Base-by-base conservation (phyloP, 208 protist genomes). In the Novymonas esmeraldas region DNA sequence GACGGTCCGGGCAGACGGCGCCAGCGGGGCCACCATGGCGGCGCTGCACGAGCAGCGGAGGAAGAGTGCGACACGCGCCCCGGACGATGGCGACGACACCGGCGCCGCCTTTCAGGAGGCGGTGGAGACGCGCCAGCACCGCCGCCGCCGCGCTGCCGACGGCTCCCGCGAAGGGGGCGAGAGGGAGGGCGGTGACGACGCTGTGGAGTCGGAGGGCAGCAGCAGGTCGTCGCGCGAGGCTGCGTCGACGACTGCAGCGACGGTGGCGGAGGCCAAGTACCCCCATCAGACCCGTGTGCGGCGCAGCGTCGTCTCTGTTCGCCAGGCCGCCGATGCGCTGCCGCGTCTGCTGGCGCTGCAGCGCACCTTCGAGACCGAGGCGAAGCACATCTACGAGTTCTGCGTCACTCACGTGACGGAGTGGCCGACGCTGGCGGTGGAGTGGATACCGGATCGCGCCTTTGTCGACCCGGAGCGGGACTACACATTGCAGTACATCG, bases 401-500 rank as follows among this genome's bases (percentile, higher is more conserved):
- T 85, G 74, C 63, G 58, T 65, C 46, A 80, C 56, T 4, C 79
- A 87, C 51, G 67, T 81, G 28, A 39, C 80, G 56, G 84, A 85
- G 72, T 90, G 81, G 81, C 84, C 84, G 31, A 70, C 73, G 50
- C 68, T 87, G 28, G 69, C 78, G 34, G 66, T 90, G 24, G 84
- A 87, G 68, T 90, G 84, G 84, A 76, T 90, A 34, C 67, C 84
- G 6, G 70, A 84, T 34, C 76, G 76, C 29, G 22, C 57, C 33
- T 80, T 82, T 29, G 60, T 38, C 16, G 78, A 83, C 48, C 64
- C 75, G 9, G 79, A 76, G 69, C 64, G 72, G 16, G 81, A 87
- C 71, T 90, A 85, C 79, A 81, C 78, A 29, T 58, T 87, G 63
- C 74, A 87, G 62, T 87, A 79, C 70, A 38, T 90, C 50, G 72